phyloP scores from a whole-genome alignment of 768 basidiomycete genomes.

The Lactarius deliciosus region DNA sequence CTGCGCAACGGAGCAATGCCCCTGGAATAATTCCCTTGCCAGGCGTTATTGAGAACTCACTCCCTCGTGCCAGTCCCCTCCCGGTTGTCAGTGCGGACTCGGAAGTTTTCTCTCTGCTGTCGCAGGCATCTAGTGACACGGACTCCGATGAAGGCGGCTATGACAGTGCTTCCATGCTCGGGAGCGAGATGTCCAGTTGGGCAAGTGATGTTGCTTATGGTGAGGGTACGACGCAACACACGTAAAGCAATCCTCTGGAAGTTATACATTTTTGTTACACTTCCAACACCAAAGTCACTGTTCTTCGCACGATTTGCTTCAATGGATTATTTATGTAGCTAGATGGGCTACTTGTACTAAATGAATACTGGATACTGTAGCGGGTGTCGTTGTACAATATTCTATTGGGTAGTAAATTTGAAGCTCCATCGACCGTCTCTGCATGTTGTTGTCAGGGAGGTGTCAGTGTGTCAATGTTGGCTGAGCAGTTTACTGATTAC shows the following conservation, averaged over 20 bases:
- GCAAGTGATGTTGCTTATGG: constrained; percentile 17
- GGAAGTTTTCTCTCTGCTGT: constrained; percentile 27
- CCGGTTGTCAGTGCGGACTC: constrained; percentile 9
- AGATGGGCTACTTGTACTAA: constrained; percentile 5
- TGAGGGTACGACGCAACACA: background rate
- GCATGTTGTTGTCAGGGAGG: background rate
- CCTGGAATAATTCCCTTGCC: constrained; percentile 5
- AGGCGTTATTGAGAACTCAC: background rate
- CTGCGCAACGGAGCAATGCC: constrained; percentile 6
- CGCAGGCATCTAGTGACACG: constrained; percentile 21
- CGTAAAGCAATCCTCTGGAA: background rate
- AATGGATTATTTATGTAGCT: constrained; percentile 3
- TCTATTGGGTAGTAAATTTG: background rate
- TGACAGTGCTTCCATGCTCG: constrained; percentile 19
- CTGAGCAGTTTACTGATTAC: background rate
- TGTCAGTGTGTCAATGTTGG: background rate
- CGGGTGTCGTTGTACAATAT: background rate
- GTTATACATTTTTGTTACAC: background rate
- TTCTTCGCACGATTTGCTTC: background rate
- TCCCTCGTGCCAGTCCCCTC: background rate
- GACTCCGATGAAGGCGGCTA: constrained; percentile 26
- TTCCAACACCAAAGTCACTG: background rate
- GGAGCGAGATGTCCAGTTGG: constrained; percentile 26
- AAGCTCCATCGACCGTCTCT: background rate
- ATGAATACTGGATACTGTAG: background rate